Evolutionary conservation across 495 filamentous ascomycete species (phyloP), one percentile per base, ranked within the genome.

Genomic region (Penicillium paxilli): DNA sequence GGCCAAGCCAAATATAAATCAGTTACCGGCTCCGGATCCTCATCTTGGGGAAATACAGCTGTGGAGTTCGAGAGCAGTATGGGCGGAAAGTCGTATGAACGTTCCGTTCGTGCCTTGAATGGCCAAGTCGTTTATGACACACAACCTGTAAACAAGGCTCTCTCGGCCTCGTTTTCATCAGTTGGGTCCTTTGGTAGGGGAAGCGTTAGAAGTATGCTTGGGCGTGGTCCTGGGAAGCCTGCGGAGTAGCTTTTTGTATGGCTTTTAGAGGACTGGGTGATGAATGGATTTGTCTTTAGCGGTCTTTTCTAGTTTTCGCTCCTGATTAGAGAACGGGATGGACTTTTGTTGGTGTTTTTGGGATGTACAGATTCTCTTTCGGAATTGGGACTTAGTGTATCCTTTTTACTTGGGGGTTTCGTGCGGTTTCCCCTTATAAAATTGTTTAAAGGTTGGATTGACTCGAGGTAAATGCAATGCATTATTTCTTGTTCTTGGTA

Each of bases 41-140:
- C 45, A 3, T 73, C 70, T 0, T 55, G 22, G 25, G 70, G 70
- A 3, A 65, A 62, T 16, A 73, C 70, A 4, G 55, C 45, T 2
- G 58, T 69, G 41, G 25, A 59, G 4, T 72, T 67, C 16, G 47
- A 61, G 4, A 63, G 62, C 7, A 63, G 47, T 8, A 54, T 55
- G 11, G 69, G 74, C 30, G 68, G 66, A 11, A 37, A 46, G 17
- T 38, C 72, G 12, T 88, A 85, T 59, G 59, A 63, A 16, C 65
- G 83, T 32, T 65, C 76, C 52, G 83, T 83, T 5, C 54, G 62
- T 21, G 81, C 83, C 5, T 63, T 77, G 2, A 85, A 86, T 55
- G 72, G 73, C 2, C 79, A 68, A 10, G 63, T 87, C 21, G 54
- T 71, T 25, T 52, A 47, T 21, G 66, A 73, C 51, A 59, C 54